Base-by-base conservation (phyloP, 371 early-diverging fungal genomes). In the Mucor racemosus region DNA sequence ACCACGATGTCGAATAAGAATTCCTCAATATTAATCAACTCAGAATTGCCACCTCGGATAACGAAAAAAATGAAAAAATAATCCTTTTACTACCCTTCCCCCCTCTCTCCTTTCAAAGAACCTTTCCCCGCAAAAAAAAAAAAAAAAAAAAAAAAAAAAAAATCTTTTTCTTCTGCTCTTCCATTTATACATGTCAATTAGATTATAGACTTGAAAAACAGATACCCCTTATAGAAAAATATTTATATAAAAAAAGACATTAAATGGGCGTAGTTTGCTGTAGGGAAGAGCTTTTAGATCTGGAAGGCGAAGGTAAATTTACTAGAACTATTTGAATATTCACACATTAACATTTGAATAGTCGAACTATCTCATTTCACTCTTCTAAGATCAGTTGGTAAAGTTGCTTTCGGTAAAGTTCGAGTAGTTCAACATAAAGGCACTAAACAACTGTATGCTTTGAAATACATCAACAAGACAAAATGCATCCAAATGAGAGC, bases 391-490 rank as follows among this genome's bases (percentile, higher is more conserved):
- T 87, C 86, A 4, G 87, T 92, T 34, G 91, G 92, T 14, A 88
- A 86, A 71, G 93, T 92, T 3, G 88, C 91, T 0, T 92, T 92
- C 69, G 91, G 92, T 55, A 92, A 92, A 79, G 91, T 93, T 19
- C 89, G 94, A 33, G 90, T 96, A 1, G 95, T 96, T 15, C 94
- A 95, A 73, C 92, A 95, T 74, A 93, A 91, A 73, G 77, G 81
- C 36, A 87, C 89, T 13, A 84, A 82, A 21, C 66, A 77, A 46
- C 34, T 85, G 13, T 89, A 79, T 61, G 89, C 89, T 7, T 63
- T 89, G 46, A 89, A 89, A 67, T 89, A 89, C 62, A 89, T 88
- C 67, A 79, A 80, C 72, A 89, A 89, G 66, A 66, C 71, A 7
- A 76, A 84, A 69, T 87, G 86, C 60, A 86, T 89, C 3, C 78